Conservation (phyloP, 1,284 basidiomycete species). For the Ceratobasidium sp. region DNA sequence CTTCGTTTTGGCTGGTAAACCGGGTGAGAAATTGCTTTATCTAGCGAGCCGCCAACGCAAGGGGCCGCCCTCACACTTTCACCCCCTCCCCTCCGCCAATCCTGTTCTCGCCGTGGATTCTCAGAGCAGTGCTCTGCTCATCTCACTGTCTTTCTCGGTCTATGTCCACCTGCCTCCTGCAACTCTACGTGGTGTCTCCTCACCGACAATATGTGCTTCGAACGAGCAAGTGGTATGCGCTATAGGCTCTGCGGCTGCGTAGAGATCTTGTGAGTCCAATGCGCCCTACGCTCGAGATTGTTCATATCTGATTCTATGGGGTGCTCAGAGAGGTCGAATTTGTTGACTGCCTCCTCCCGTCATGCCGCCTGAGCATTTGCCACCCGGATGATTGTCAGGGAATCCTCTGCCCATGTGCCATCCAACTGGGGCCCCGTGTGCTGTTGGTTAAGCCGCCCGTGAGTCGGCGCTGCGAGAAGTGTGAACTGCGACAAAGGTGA, state of each 20-base stretch:
- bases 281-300: background rate
- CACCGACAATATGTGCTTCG: constrained; percentile 45
- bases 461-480: constrained; percentile 41
- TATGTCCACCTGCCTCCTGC: constrained; percentile 38
- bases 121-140: constrained; percentile 34
- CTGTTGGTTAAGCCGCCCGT: constrained; percentile 41
- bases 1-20: background rate
- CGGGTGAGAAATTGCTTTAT: constrained; percentile 42
- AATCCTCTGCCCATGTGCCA: constrained; percentile 40
- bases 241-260: constrained; percentile 40
- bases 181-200: constrained; percentile 43
- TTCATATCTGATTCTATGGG: constrained; percentile 21
- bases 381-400: constrained; percentile 43
- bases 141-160: constrained; percentile 34
- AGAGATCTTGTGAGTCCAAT: constrained; percentile 30
- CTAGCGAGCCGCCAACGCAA: background rate
- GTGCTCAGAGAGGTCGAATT: constrained; percentile 37
- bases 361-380: constrained; percentile 45
- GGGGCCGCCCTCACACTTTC: constrained; percentile 24
- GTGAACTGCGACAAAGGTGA: constrained; percentile 41
- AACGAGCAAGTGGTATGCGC: constrained; percentile 42
- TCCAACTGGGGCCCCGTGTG: constrained; percentile 35
- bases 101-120: constrained; percentile 8
- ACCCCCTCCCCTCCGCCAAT: constrained; percentile 15
- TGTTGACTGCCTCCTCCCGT: constrained; percentile 43